Base-by-base conservation (phyloP, 2,329 filamentous ascomycete genomes). In the Phyllosticta citribraziliensis region DNA sequence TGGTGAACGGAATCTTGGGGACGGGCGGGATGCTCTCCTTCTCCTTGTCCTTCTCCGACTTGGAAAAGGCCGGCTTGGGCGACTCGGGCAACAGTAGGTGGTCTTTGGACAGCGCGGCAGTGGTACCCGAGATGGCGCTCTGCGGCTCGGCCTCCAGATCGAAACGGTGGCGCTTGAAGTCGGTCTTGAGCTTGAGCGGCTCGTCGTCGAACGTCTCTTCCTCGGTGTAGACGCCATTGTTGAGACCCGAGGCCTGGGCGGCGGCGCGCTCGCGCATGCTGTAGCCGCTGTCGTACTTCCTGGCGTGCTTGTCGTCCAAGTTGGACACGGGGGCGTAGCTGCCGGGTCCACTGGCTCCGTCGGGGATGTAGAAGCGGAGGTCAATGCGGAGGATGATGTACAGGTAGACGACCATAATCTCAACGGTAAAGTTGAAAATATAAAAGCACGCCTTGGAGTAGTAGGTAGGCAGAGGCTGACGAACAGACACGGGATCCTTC, bases 401-500 rank as follows among this genome's bases (percentile, higher is more conserved):
- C 9, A 86, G 75, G 58, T 80, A 81, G 4, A 93, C 80, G 47
- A 91, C 84, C 24, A 88, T 69, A 51, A 92, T 76, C 73, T 96
- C 91, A 47, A 92, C 78, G 17, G 76, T 77, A 69, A 89, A 95
- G 75, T 89, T 88, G 77, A 94, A 89, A 69, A 85, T 75, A 76
- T 94, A 96, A 77, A 91, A 96, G 67, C 82, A 84, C 1, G 85
- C 82, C 70, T 87, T 88, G 68, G 77, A 77, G 67, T 90, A 82
- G 70, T 86, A 93, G 81, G 86, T 88, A 5, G 85, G 86, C 1
- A 88, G 84, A 53, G 76, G 61, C 68, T 67, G 3, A 78, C 83
- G 27, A 79, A 80, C 24, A 5, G 73, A 69, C 0, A 74, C 69
- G 1, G 76, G 74, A 0, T 77, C 69, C 60, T 78, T 77, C 72